Percentiles rank a stretch among this genome's conserved stretches.
Evolutionary conservation across 345 rosid genomes (phyloP).

Genomic region (Salix caprea): DNA sequence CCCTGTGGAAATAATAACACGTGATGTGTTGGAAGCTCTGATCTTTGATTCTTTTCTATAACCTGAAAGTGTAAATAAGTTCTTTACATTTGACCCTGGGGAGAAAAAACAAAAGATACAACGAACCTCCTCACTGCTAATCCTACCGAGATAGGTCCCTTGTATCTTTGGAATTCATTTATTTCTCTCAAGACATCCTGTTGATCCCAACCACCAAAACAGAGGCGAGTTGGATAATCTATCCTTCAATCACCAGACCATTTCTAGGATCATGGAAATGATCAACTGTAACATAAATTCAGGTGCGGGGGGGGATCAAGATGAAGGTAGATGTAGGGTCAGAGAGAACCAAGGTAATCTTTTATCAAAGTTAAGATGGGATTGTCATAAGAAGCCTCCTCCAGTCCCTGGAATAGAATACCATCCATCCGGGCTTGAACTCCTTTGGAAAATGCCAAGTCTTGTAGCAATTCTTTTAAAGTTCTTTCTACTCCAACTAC

Average conservation of each 20-base stretch:
- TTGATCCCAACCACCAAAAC: no score
- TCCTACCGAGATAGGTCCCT: background rate
- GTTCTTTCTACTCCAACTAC: slow-evolving; percentile 64
- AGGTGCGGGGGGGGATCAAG: no score
- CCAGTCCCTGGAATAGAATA: slow-evolving; percentile 65
- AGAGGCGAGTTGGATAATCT: no score
- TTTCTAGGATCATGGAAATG: background rate
- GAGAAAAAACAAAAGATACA: background rate
- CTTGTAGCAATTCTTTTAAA: slow-evolving; percentile 54
- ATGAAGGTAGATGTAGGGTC: background rate
- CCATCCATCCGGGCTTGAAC: slow-evolving; percentile 96
- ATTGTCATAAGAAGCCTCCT: slow-evolving; percentile 43
- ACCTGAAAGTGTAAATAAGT: background rate
- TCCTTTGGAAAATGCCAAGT: slow-evolving; percentile 48
- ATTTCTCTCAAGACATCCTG: no score
- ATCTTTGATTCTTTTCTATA: background rate
- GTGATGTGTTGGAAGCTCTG: no score
- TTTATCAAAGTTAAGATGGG: slow-evolving; percentile 56
- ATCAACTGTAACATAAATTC: background rate
- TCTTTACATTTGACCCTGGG: background rate
- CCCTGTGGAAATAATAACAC: no score
- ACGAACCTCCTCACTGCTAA: background rate
- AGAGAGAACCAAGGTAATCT: slow-evolving; percentile 74
- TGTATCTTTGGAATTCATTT: no score
- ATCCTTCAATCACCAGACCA: background rate